A percentile compares a stretch with the other conserved stretches of the same genome.
Evolutionary conservation across 371 early-diverging fungal species (phyloP).

Genomic region (Entomophthora muscae): DNA sequence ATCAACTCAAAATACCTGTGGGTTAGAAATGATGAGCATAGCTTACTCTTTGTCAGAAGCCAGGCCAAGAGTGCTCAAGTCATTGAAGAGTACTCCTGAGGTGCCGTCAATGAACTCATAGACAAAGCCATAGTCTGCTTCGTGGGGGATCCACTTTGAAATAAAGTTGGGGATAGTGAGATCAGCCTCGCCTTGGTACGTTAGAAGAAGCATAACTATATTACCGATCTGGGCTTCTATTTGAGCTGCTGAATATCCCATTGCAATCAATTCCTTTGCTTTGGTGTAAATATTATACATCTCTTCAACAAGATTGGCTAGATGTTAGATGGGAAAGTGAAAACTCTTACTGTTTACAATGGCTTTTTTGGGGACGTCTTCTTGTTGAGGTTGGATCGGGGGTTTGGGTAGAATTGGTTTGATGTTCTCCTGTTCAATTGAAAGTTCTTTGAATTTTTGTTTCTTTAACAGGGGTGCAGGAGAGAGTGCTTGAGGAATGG

Average conservation of each 20-base stretch:
- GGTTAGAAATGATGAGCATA: not conserved
- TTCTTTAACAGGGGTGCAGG: no score
- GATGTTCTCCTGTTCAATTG: no score
- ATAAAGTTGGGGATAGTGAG: slow-evolving; percentile 27
- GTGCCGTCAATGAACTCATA: slow-evolving; percentile 65
- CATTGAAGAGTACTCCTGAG: slow-evolving; percentile 73
- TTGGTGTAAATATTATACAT: not conserved
- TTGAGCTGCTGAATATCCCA: not conserved
- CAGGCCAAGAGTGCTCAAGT: slow-evolving; percentile 46
- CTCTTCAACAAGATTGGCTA: not conserved
- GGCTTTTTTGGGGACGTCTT: no score
- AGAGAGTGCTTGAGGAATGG: no score
- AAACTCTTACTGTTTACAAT: no score
- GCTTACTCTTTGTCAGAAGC: slow-evolving; percentile 30
- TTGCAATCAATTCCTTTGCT: not conserved
- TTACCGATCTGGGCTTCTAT: not conserved
- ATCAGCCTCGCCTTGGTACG: not conserved
- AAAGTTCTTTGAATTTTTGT: no score
- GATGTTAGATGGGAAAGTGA: no score
- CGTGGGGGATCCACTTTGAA: slow-evolving; percentile 61
- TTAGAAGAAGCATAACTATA: not conserved
- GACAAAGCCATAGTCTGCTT: slow-evolving; percentile 63
- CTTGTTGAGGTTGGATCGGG: no score
- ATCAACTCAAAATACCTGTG: not conserved
- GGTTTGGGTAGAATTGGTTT: no score